Evolutionary conservation across 768 basidiomycete species (phyloP).

Genomic region (Serendipita vermifera): DNA sequence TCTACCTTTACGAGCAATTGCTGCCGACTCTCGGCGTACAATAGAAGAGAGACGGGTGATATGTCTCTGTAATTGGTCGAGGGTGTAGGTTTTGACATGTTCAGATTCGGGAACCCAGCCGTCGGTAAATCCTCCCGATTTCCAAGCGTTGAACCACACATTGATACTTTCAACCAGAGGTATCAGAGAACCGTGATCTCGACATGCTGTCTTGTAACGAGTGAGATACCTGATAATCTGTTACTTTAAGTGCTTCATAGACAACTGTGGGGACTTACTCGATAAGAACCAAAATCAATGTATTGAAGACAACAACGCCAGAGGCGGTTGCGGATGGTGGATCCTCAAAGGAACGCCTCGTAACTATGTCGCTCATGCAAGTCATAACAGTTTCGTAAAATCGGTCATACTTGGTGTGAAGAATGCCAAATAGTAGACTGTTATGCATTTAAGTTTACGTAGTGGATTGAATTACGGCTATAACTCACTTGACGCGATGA

Average conservation of each 20-base stretch:
- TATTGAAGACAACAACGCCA: conserved; percentile 33
- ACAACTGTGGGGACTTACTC: conserved; percentile 33
- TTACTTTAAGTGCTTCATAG: not conserved
- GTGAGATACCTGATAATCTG: conserved; percentile 32
- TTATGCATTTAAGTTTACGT: not conserved
- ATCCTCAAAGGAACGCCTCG: conserved; percentile 25
- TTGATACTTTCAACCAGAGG: conserved; percentile 32
- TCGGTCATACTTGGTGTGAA: conserved; percentile 34
- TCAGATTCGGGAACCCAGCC: conserved; percentile 28
- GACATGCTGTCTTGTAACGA: conserved; percentile 45
- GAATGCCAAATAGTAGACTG: conserved; percentile 34
- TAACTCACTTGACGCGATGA: conserved; percentile 38
- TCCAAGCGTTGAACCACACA: conserved; percentile 41
- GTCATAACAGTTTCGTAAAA: conserved; percentile 30
- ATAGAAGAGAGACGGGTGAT: conserved; percentile 29
- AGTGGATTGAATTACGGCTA: not conserved
- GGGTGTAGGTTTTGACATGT: conserved; percentile 24
- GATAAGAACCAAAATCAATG: conserved; percentile 35
- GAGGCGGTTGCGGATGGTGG: conserved; percentile 20
- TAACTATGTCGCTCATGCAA: conserved; percentile 27
- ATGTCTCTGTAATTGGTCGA: conserved; percentile 27
- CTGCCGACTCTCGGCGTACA: conserved; percentile 37
- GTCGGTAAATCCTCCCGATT: conserved; percentile 31
- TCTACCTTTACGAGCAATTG: conserved; percentile 17
- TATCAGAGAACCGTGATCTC: conserved; percentile 33